phyloP scores from a whole-genome alignment of 352 stramenopile genomes.

The Pythium brachiatum region DNA sequence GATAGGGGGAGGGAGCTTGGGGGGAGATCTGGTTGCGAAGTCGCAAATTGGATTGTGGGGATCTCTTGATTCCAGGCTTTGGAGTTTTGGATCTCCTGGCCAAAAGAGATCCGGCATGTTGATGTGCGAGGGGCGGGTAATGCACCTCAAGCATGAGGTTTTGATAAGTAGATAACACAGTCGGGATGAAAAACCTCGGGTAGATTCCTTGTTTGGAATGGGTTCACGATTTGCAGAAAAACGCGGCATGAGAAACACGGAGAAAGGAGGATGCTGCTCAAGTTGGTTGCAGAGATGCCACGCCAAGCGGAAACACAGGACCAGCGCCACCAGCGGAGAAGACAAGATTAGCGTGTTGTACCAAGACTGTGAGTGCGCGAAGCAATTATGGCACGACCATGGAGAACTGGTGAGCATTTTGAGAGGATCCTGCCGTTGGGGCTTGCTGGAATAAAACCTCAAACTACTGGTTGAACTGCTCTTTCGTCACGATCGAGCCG shows the following conservation, averaged over 20 bases:
- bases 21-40: constrained; percentile 12
- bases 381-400: not conserved
- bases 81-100: not conserved
- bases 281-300: constrained; percentile 10
- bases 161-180: too few relatives aligned
- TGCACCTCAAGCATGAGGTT: constrained; percentile 22
- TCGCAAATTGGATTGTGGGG: constrained; percentile 40
- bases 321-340: too few relatives aligned
- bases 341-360: not conserved
- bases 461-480: constrained; percentile 20
- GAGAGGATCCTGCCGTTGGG: not conserved
- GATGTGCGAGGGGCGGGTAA: constrained; percentile 15
- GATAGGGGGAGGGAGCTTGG: not conserved
- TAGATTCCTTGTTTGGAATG: constrained; percentile 10
- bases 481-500: not conserved
- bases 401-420: not conserved
- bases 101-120: constrained; percentile 16
- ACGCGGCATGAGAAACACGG: constrained; percentile 8
- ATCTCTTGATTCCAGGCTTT: not conserved
- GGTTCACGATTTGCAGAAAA: constrained; percentile 20
- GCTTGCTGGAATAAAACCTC: constrained; percentile 20
- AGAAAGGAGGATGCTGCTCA: constrained; percentile 3
- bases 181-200: constrained; percentile 11
- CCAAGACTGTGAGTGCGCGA: not conserved
- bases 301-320: not conserved